Conservation (phyloP, 352 stramenopile genomes). For the Pythium apleroticum region DNA sequence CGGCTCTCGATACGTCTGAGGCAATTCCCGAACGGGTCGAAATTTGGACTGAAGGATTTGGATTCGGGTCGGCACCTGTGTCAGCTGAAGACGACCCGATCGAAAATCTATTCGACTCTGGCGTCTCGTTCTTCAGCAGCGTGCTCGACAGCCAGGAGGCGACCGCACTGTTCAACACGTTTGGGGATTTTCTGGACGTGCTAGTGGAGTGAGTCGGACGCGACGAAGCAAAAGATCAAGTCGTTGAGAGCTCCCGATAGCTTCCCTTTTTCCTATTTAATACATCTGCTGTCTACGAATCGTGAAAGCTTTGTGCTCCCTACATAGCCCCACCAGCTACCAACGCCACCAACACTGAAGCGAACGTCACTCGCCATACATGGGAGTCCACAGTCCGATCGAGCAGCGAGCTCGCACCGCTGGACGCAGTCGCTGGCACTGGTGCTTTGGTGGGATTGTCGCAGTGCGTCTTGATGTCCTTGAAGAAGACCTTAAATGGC, state of each 20-base stretch:
- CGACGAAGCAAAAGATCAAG: not conserved
- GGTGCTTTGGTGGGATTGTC: not conserved
- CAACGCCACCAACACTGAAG: not conserved
- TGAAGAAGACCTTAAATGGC: constrained; percentile 40
- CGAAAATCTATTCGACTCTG: constrained; percentile 35
- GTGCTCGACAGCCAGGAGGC: constrained; percentile 65
- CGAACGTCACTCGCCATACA: not conserved
- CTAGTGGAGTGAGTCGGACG: constrained; percentile 44
- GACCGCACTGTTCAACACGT: constrained; percentile 63
- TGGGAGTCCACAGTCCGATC: not conserved
- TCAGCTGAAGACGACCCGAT: constrained; percentile 1
- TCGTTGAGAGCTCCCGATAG: not conserved
- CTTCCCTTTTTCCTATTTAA: constrained; percentile 7
- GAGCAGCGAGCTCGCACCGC: not conserved
- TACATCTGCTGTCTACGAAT: constrained; percentile 2
- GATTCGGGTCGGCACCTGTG: not conserved
- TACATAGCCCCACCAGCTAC: not conserved
- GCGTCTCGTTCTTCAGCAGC: constrained; percentile 52
- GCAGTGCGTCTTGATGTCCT: constrained; percentile 32
- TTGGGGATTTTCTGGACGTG: constrained; percentile 70
- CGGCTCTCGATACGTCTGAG: not conserved
- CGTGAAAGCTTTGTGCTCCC: not conserved
- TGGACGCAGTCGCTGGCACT: not conserved
- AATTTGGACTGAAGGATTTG: not conserved
- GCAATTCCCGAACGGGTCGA: not conserved